Evolutionary conservation across 108 stramenopile species (phyloP).

Genomic region (Pelagomonas calceolata): DNA sequence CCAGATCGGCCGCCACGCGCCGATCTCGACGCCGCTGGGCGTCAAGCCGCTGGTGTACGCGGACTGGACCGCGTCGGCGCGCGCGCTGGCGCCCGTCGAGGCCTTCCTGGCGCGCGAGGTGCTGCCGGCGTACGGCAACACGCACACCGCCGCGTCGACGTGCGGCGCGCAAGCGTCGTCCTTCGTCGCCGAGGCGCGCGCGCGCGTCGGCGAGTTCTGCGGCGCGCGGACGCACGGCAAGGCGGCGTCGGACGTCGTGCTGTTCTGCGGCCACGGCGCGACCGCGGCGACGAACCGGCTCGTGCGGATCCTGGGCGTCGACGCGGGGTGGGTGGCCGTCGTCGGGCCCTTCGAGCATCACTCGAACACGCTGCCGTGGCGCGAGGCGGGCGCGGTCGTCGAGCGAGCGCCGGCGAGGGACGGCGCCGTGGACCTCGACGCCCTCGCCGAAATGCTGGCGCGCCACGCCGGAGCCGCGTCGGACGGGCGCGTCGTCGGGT

Average conservation of each 20-base stretch:
- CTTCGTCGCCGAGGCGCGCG: neutral
- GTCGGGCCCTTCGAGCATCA: slow-evolving; percentile 14
- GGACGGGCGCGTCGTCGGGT: neutral
- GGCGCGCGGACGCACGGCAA: neutral
- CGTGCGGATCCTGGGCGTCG: too few relatives aligned
- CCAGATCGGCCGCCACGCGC: too few relatives aligned
- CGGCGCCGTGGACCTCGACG: too few relatives aligned
- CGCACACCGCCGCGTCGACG: slow-evolving; percentile 27
- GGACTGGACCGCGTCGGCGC: slow-evolving; percentile 16
- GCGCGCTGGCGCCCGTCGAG: slow-evolving; percentile 3
- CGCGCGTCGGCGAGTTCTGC: neutral
- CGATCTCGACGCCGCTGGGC: too few relatives aligned
- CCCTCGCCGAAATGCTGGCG: too few relatives aligned
- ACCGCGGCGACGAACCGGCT: too few relatives aligned
- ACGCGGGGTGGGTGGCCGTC: too few relatives aligned
- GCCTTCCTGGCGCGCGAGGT: slow-evolving; percentile 2
- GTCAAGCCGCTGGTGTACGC: slow-evolving; percentile 6
- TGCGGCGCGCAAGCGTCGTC: slow-evolving; percentile 6
- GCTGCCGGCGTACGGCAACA: slow-evolving; percentile 37
- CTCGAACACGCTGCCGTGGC: slow-evolving; percentile 19
- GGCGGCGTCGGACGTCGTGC: neutral
- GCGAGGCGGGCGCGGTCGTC: neutral
- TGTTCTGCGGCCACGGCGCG: too few relatives aligned
- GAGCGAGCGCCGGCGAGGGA: neutral
- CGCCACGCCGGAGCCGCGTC: neutral